Evolutionary conservation across 192 early-diverging fungal genomes (phyloP), one percentile per base, ranked within the genome.

Genomic region (Coemansia sp.): DNA sequence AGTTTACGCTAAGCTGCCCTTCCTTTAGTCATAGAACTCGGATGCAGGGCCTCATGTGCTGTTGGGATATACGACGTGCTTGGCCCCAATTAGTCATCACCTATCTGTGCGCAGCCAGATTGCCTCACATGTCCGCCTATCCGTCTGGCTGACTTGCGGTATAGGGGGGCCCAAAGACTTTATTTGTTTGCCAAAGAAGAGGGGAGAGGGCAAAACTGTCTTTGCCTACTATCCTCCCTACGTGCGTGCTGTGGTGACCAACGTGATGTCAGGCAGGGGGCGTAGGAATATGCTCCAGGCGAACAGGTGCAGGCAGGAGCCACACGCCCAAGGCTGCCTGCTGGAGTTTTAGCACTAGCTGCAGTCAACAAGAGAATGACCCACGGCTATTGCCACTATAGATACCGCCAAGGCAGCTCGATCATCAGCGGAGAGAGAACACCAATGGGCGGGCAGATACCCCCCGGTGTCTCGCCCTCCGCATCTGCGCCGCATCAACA

Each of bases 391-490:
- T 47, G 44, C 44, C 16, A 31, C 8, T 31, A 31, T 27, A 31
- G 54, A 33, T 18, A 12, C 51, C 10, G 15, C 31, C 16, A 60
- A 13, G 33, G 31, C 6, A 31, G 59, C 33, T 38, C 36, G 59
- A 61, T 61, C 59, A 38, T 34, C 36, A 16, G 59, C 59, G 59
- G 59, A 61, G 59, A n/a, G 34, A 34, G 40, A 8, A 1, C 5
- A 15, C 57, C 57, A 59, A 59, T 59, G 8, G 13, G 13, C 57
- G 20, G 13, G 13, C 29, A 59, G 57, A 34, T 18, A 7, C 10
- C 11, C 57, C 57, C 57, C 29, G 29, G 57, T 59, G 57, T 59
- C 57, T 59, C 57, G 57, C 29, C 57, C 57, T 59, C 29, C 57
- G 57, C 57, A 29, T 59, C 57, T 27, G 18, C 49, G 18, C 49